A percentile compares a stretch with the other conserved stretches of the same genome.
These are phyloP conservation scores for Huntiella abstrusa DNA, from an alignment of 2,329 filamentous ascomycete species.

Conservation along the genomic window DNA sequence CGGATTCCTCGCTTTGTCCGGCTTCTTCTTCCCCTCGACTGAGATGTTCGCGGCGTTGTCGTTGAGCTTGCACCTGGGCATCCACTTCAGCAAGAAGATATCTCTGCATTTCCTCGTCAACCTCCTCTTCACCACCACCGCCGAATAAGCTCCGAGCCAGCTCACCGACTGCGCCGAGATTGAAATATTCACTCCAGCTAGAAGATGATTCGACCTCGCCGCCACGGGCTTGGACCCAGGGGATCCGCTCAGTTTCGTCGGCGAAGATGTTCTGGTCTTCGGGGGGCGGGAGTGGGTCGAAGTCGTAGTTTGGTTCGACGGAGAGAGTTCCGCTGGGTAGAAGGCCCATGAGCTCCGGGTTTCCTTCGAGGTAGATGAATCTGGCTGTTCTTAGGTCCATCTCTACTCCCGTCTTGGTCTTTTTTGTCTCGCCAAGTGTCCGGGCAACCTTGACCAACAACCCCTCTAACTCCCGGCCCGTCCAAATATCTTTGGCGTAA, in stretches of 20 bases:
- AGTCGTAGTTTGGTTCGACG: constrained; percentile 49
- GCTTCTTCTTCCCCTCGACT: no score
- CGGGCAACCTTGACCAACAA: constrained; percentile 41
- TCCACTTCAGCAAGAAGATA: not conserved
- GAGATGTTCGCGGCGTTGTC: no score
- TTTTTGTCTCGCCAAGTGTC: not conserved
- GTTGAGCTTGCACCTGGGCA: no score
- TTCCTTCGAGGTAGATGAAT: constrained; percentile 62
- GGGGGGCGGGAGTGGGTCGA: constrained; percentile 63
- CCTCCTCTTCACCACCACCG: constrained; percentile 1
- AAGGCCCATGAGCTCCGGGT: constrained; percentile 48
- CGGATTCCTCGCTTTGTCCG: no score
- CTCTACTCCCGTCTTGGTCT: constrained; percentile 17
- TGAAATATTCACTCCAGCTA: constrained; percentile 5
- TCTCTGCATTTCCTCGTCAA: not conserved
- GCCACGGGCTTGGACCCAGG: constrained; percentile 20
- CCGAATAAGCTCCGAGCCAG: constrained; percentile 10
- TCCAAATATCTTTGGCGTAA: constrained; percentile 70
- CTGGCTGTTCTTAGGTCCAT: constrained; percentile 34
- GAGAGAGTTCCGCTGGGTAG: constrained; percentile 48
- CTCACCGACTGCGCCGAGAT: constrained; percentile 6
- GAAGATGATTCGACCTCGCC: constrained; percentile 14
- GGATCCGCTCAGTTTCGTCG: constrained; percentile 22
- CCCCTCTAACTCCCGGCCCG: constrained; percentile 48
- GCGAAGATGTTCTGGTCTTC: constrained; percentile 34